Conservation (phyloP, 2,329 filamentous ascomycete genomes). For the Hortaea sp. region DNA sequence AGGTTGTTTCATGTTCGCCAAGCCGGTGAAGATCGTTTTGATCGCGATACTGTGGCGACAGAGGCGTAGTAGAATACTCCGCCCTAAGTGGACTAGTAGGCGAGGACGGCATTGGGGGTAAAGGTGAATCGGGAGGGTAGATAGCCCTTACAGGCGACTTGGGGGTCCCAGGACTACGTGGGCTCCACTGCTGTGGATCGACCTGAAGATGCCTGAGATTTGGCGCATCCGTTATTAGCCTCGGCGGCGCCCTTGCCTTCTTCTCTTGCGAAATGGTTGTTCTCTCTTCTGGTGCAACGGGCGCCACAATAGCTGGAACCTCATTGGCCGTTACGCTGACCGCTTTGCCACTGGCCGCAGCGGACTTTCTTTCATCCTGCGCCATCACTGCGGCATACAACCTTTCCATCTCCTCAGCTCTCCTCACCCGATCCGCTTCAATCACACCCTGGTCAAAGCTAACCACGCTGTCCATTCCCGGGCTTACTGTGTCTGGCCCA, state of each 20-base stretch:
- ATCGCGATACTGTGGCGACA: conserved; percentile 8
- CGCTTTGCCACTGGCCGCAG: not conserved
- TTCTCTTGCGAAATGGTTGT: conserved; percentile 3
- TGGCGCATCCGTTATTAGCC: conserved; percentile 17
- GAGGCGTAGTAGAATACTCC: conserved; percentile 11
- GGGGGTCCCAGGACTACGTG: conserved; percentile 25
- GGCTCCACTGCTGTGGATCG: conserved; percentile 19
- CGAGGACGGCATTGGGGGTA: conserved; percentile 11
- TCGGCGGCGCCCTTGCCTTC: conserved; percentile 10
- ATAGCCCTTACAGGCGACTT: conserved; percentile 37
- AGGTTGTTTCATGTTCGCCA: conserved; percentile 11
- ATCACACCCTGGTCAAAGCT: conserved; percentile 71
- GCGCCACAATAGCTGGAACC: conserved; percentile 3
- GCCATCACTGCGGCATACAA: conserved; percentile 90
- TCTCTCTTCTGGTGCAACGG: not conserved
- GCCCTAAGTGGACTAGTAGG: conserved; percentile 20
- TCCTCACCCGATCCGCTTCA: conserved; percentile 60
- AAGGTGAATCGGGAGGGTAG: conserved; percentile 30
- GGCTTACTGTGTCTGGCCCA: conserved; percentile 26
- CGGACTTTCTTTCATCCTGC: conserved; percentile 50
- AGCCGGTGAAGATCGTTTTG: not conserved
- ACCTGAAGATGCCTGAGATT: conserved; percentile 16
- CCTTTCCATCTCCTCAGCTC: conserved; percentile 75
- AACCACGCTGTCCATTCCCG: conserved; percentile 48
- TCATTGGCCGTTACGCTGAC: not conserved